Base-by-base conservation (phyloP, 225 moss, liverwort and hornwort genomes). In the Lunularia cruciata region DNA sequence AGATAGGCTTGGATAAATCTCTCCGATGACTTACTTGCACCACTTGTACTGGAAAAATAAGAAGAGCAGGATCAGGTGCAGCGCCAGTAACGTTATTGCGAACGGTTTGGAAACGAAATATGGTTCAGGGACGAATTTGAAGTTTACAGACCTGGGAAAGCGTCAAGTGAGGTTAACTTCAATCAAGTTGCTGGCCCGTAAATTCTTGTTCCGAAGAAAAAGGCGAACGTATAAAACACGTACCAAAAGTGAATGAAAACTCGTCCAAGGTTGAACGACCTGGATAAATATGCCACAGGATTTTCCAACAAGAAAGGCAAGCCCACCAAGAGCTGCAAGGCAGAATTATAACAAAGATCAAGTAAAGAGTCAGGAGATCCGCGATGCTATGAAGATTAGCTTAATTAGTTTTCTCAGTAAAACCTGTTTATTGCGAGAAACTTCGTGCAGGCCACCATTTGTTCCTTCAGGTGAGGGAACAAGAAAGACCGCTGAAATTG, bases 171-270 rank as follows among this genome's bases (percentile, higher is more conserved):
- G 52, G 42, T n/a, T n/a, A n/a, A n/a, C n/a, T n/a, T n/a, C n/a
- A n/a, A n/a, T n/a, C n/a, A n/a, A n/a, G n/a, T n/a, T n/a, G n/a
- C n/a, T n/a, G n/a, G n/a, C n/a, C n/a, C n/a, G n/a, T n/a, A n/a
- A n/a, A n/a, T n/a, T n/a, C n/a, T n/a, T 20, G 19, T 33, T 16
- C n/a, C 22, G 8, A 56, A 4, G 34, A 43, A 66, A 19, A 8
- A 38, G 14, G 42, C 25, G 15, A 27, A 70, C 53, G 9, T 36
- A 63, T 16, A 55, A 14, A 65, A 35, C 60, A 72, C 78, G 67
- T 63, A 98, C 98, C 98, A 98, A 74, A 84, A 98, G 80, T 98
- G 93, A 64, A 98, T 87, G 40, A 98, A 98, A 55, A 98, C 89
- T 69, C 98, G 91, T 75, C 98, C 98, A 30, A 98, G 89, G 72